Percentiles rank a stretch among this genome's conserved stretches.
These are phyloP conservation scores for Colletotrichum tanaceti DNA, from an alignment of 2,329 filamentous ascomycete species.

Conservation along the genomic window DNA sequence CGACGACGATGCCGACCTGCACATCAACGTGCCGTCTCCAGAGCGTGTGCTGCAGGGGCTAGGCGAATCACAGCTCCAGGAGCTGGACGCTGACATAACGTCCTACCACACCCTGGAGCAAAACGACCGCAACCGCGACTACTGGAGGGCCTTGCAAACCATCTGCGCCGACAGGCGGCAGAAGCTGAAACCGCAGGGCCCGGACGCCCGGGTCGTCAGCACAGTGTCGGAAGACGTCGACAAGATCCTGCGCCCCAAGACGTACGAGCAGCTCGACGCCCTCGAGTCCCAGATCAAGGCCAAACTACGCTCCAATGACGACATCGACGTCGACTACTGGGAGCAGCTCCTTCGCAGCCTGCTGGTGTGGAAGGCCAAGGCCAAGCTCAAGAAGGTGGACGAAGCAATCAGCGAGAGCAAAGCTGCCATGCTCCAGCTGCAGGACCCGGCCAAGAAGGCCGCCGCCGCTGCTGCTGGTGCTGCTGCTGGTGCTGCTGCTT, in stretches of 20 bases:
- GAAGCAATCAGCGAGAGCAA: slow-evolving; percentile 79
- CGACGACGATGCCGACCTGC: slow-evolving; percentile 79
- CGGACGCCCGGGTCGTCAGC: slow-evolving; percentile 79
- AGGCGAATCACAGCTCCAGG: slow-evolving; percentile 72
- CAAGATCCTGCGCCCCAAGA: slow-evolving; percentile 85
- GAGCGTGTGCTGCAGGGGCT: slow-evolving; percentile 83
- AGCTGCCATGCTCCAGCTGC: slow-evolving; percentile 64
- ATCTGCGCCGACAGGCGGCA: slow-evolving; percentile 82
- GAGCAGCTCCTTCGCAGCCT: slow-evolving; percentile 88
- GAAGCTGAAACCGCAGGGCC: slow-evolving; percentile 69
- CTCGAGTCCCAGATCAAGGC: slow-evolving; percentile 87
- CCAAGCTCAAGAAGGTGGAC: slow-evolving; percentile 82
- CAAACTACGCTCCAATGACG: slow-evolving; percentile 89
- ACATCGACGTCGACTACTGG: slow-evolving; percentile 98
- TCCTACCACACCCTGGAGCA: slow-evolving; percentile 86
- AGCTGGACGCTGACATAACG: slow-evolving; percentile 83
- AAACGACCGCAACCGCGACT: slow-evolving; percentile 81
- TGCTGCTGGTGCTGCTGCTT: too few species aligned
- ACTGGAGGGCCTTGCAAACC: slow-evolving; percentile 91
- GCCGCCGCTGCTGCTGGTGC: not conserved
- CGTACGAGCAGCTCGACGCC: slow-evolving; percentile 84
- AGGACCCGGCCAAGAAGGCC: slow-evolving; percentile 75
- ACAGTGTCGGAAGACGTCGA: slow-evolving; percentile 91
- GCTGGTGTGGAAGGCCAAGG: slow-evolving; percentile 90
- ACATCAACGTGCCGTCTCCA: slow-evolving; percentile 82